Evolutionary conservation across 2,329 filamentous ascomycete species (phyloP).

Genomic region (Ophiostoma montium): DNA sequence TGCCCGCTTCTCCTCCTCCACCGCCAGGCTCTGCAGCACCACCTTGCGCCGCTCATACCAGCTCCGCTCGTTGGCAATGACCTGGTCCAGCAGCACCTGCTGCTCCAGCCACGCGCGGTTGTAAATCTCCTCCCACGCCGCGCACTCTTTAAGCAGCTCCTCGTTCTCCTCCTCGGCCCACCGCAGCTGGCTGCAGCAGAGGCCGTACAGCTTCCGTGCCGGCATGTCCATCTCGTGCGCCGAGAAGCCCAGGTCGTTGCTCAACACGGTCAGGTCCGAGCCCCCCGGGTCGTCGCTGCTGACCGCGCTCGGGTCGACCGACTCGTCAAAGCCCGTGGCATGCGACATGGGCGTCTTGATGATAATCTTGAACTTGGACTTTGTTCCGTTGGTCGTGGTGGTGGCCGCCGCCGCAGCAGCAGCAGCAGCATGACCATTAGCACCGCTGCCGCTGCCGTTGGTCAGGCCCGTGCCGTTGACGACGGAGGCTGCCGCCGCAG

Average conservation of each 20-base stretch:
- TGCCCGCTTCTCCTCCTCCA: constrained; percentile 22
- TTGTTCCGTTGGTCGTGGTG: constrained; percentile 23
- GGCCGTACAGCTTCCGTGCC: constrained; percentile 45
- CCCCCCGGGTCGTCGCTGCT: constrained; percentile 17
- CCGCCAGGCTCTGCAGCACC: constrained; percentile 35
- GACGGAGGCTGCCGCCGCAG: no score
- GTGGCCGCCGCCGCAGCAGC: not conserved
- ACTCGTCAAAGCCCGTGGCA: constrained; percentile 40
- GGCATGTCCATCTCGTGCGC: constrained; percentile 48
- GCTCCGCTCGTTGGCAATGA: constrained; percentile 51
- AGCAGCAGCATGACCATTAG: not conserved
- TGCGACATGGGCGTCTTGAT: constrained; percentile 47
- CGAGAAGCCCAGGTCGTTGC: constrained; percentile 48
- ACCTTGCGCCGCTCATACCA: constrained; percentile 45
- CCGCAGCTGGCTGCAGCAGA: constrained; percentile 56
- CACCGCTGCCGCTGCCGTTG: not conserved
- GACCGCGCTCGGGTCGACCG: constrained; percentile 32
- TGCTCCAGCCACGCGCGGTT: constrained; percentile 67
- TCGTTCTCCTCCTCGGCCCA: constrained; percentile 59
- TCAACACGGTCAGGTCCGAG: constrained; percentile 44
- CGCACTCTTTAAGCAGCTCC: constrained; percentile 48
- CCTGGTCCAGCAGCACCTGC: constrained; percentile 62
- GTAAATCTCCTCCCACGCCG: constrained; percentile 50
- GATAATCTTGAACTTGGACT: constrained; percentile 46
- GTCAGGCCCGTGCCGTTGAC: not conserved